A percentile compares a stretch with the other conserved stretches of the same genome.
These are phyloP conservation scores for Irpex lacteus DNA, from an alignment of 1,284 basidiomycete species.

Conservation along the genomic window DNA sequence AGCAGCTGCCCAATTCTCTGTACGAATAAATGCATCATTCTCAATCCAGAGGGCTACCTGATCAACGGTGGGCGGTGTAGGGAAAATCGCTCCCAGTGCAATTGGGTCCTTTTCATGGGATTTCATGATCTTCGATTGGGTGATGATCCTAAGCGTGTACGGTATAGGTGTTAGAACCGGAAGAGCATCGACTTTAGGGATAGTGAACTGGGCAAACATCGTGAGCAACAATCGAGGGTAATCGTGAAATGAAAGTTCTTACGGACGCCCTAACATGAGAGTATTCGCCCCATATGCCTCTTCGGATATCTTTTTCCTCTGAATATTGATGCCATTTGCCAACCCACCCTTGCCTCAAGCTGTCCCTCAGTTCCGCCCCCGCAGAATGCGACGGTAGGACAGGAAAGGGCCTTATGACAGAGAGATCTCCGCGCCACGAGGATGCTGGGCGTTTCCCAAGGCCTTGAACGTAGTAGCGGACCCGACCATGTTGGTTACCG, in stretches of 20 bases:
- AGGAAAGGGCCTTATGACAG: neutral
- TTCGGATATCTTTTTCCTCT: slow-evolving; percentile 15
- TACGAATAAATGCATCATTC: slow-evolving; percentile 3
- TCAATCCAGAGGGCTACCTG: slow-evolving; percentile 11
- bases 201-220: neutral
- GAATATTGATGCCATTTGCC: slow-evolving; percentile 4
- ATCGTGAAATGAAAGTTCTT: neutral
- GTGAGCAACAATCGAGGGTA: neutral
- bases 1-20: neutral
- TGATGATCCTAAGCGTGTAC: slow-evolving; percentile 14
- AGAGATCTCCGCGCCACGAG: neutral
- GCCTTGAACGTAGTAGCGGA: slow-evolving; percentile 2
- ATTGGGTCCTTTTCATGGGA: neutral
- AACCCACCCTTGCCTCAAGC: slow-evolving; percentile 1
- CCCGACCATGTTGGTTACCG: neutral
- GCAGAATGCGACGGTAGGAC: neutral
- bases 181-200: slow-evolving; percentile 1
- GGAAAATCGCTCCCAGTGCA: neutral
- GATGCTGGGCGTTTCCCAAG: slow-evolving; percentile 1
- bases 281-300: slow-evolving; percentile 20
- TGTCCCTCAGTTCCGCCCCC: slow-evolving; percentile 6
- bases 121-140: slow-evolving; percentile 10
- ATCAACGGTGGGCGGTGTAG: slow-evolving; percentile 11
- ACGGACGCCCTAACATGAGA: slow-evolving; percentile 16
- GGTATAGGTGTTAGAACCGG: slow-evolving; percentile 17